These are phyloP conservation scores for Metrosideros polymorpha DNA, from an alignment of 441 rosid species.

Conservation along the genomic window DNA sequence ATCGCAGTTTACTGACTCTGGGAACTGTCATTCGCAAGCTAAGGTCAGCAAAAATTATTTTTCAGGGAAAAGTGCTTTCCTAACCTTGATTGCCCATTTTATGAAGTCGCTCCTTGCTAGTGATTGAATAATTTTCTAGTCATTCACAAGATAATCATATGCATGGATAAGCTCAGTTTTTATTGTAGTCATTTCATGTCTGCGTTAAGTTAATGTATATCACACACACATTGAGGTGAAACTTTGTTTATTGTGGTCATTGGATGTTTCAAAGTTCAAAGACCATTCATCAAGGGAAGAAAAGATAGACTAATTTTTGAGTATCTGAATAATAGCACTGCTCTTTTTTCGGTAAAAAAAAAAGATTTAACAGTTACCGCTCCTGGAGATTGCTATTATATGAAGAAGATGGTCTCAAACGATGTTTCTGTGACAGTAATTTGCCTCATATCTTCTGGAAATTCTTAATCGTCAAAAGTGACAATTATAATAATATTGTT, in stretches of 20 bases:
- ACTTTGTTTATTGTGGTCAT: neutral
- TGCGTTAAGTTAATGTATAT: neutral
- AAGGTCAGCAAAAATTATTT: constrained; percentile 42
- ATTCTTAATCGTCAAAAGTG: neutral
- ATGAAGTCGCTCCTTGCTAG: neutral
- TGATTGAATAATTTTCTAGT: neutral
- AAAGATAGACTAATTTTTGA: neutral
- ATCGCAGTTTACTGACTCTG: constrained; percentile 90
- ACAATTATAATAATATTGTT: neutral
- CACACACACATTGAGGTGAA: neutral
- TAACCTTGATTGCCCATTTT: neutral
- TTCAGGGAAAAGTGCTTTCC: neutral
- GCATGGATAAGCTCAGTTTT: neutral
- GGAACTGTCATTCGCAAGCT: constrained; percentile 96
- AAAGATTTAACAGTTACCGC: neutral
- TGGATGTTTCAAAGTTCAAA: neutral
- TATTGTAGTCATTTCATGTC: neutral
- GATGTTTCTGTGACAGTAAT: neutral
- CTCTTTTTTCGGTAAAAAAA: neutral
- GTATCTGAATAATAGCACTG: neutral
- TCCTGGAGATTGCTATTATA: neutral
- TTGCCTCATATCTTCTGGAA: neutral
- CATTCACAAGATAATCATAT: neutral
- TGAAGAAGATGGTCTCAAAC: neutral
- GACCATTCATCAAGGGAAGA: neutral